These are phyloP conservation scores for Thyridium curvatum DNA, from an alignment of 2,329 filamentous ascomycete genomes.

Conservation along the genomic window DNA sequence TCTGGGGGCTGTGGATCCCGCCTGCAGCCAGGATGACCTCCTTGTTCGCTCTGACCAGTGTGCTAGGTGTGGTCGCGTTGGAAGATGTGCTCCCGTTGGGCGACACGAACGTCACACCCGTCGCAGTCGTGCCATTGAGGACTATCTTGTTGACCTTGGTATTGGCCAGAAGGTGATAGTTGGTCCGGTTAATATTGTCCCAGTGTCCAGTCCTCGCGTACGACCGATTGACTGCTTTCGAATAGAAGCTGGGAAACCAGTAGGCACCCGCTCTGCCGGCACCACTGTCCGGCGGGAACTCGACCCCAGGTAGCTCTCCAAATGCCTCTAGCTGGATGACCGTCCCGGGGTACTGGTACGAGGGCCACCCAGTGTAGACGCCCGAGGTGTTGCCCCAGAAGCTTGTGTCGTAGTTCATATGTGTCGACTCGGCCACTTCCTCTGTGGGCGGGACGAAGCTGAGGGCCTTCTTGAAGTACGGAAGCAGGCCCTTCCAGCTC, in stretches of 20 bases:
- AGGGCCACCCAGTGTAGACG: slow-evolving; percentile 27
- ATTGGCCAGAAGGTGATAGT: slow-evolving; percentile 22
- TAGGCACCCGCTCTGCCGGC: slow-evolving; percentile 30
- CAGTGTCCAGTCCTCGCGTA: slow-evolving; percentile 32
- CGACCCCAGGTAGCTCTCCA: slow-evolving; percentile 27
- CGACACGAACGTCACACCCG: slow-evolving; percentile 21
- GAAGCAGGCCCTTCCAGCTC: slow-evolving; percentile 14
- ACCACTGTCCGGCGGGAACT: slow-evolving; percentile 30
- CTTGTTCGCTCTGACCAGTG: slow-evolving; percentile 19
- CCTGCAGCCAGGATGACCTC: slow-evolving; percentile 39
- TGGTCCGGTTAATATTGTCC: slow-evolving; percentile 17
- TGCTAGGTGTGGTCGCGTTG: slow-evolving; percentile 1
- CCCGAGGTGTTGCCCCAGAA: slow-evolving; percentile 28
- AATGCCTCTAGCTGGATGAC: slow-evolving; percentile 25
- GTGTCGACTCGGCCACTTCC: slow-evolving; percentile 14
- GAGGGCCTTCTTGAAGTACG: slow-evolving; percentile 24
- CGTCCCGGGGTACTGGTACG: slow-evolving; percentile 25
- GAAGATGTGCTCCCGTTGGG: slow-evolving; percentile 9
- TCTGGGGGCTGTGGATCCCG: slow-evolving; percentile 28
- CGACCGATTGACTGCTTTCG: slow-evolving; percentile 24
- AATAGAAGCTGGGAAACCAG: slow-evolving; percentile 35
- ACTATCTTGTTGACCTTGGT: slow-evolving; percentile 21
- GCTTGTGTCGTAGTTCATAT: slow-evolving; percentile 23
- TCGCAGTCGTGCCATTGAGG: slow-evolving; percentile 17
- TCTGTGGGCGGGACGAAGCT: slow-evolving; percentile 7